Evolutionary conservation across 2,329 filamentous ascomycete genomes (phyloP), one percentile per base, ranked within the genome.

Genomic region (Pseudogymnoascus sp.): DNA sequence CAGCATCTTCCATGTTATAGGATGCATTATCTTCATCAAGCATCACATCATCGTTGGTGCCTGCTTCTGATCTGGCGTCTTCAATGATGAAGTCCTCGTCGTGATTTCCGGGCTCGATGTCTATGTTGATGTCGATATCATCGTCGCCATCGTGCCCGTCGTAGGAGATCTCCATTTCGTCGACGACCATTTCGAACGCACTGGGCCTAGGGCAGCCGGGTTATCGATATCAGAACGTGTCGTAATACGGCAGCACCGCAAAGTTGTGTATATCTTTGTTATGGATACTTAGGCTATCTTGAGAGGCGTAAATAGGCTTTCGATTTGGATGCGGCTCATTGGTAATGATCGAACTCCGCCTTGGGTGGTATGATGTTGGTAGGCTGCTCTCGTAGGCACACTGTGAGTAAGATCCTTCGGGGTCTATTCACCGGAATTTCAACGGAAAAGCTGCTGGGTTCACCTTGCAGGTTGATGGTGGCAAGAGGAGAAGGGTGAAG

Each of bases 101-200:
- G 25, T 74, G 73, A 31, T 72, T 69, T 14, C 72, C 73, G 54
- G 71, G 73, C 70, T 77, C 75, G 65, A 81, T 72, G 68, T 85
- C 84, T 66, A 87, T 78, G 68, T 88, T 85, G 66, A 88, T 84
- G 65, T 85, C 83, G 63, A 83, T 81, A 63, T 85, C 81, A 62
- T 77, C 78, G 62, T 82, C 79, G 48, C 73, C 71, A 61, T 71
- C 66, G 21, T 70, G 73, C 57, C 76, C 79, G 64, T 80, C 78
- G 45, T 81, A 77, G 70, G 82, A 77, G 70, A 87, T 77, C 67
- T 85, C 82, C 83, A 85, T 85, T 63, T 70, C 77, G 63, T 81
- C 78, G 64, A 79, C 78, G 57, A 74, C 69, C 73, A 74, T 74
- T 61, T 61, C 11, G 60, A 39, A 36, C 16, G 28, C 51, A 57